Base-by-base conservation (phyloP, 1,284 basidiomycete species). In the Cryptococcus hybrid region DNA sequence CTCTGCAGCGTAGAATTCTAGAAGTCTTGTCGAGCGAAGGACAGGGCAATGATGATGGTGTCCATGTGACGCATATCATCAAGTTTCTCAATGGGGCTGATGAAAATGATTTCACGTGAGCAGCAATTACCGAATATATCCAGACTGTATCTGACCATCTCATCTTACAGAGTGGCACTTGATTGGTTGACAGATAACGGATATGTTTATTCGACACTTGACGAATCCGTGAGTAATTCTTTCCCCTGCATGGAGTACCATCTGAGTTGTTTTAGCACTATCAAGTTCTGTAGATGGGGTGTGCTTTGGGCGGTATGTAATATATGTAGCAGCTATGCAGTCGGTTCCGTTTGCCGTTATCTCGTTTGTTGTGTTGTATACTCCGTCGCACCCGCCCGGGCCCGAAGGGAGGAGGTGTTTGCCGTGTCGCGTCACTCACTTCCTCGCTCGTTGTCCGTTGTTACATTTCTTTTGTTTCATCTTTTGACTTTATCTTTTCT, bases 171-270 rank as follows among this genome's bases (percentile, higher is more conserved):
- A 64, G 78, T 83, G 47, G 87, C 86, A 30, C 77, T 92, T 56
- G 87, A 90, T 58, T 74, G 76, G 52, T 79, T 93, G 52, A 84
- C 88, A 78, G 83, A 85, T 40, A 83, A 87, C 2, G 89, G 88
- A 0, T 74, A 82, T 60, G 78, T 91, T 54, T 90, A 82, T 67
- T 84, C 83, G 48, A 87, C 87, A 1, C 80, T 84, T 49, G 86
- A 89, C 68, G 86, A 88, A 76, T 56, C 75, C 61, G 77, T 78
- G 51, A 59, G 75, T 71, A 37, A n/a, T 30, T n/a, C 9, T 18
- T 9, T 5, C n/a, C 6, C 34, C 37, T 35, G n/a, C 7, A 36
- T 37, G 24, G 11, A 36, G 34, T 12, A 18, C 11, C 6, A n/a
- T 45, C 42, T 39, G 38, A 35, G 24, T 5, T 30, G 35, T 35